Percentiles rank a stretch among this genome's conserved stretches.
Conservation (phyloP, 306 rosid species). For the Clitoria ternatea region DNA sequence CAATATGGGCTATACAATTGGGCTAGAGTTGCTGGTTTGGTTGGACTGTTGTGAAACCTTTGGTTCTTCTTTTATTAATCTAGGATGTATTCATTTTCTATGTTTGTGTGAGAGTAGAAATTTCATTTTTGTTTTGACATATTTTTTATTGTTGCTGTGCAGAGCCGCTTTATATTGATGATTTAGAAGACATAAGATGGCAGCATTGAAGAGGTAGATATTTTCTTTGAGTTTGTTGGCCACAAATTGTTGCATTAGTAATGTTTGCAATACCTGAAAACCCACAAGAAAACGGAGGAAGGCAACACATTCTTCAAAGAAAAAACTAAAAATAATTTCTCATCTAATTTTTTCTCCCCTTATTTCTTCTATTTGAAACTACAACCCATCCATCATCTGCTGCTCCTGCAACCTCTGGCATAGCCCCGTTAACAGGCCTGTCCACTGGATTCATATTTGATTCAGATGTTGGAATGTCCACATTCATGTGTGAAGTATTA, state of each 20-base stretch:
- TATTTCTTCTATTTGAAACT: constrained; percentile 39
- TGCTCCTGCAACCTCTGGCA: constrained; percentile 24
- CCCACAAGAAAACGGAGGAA: background rate
- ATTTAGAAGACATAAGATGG: constrained; percentile 61
- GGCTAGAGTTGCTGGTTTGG: too few relatives aligned
- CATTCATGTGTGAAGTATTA: constrained; percentile 38
- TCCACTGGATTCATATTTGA: constrained; percentile 15
- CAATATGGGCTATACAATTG: too few relatives aligned
- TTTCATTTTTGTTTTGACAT: too few relatives aligned
- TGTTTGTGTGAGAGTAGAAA: too few relatives aligned
- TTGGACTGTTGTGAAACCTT: too few relatives aligned
- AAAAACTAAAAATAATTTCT: background rate
- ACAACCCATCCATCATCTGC: constrained; percentile 56
- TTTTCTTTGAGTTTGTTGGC: too few relatives aligned
- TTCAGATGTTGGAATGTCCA: constrained; percentile 27
- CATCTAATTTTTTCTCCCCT: constrained; percentile 45
- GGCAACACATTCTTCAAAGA: background rate
- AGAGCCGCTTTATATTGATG: constrained; percentile 68
- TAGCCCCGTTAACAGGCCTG: constrained; percentile 18
- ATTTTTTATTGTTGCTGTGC: background rate
- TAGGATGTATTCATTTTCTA: too few relatives aligned
- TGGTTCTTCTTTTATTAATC: too few relatives aligned
- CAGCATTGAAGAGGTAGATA: constrained; percentile 64
- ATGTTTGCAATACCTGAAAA: background rate
- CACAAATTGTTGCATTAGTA: too few relatives aligned